Percentiles rank a stretch among this genome's conserved stretches.
Evolutionary conservation across 441 rosid genomes (phyloP).

Genomic region (Biscutella auriculata): DNA sequence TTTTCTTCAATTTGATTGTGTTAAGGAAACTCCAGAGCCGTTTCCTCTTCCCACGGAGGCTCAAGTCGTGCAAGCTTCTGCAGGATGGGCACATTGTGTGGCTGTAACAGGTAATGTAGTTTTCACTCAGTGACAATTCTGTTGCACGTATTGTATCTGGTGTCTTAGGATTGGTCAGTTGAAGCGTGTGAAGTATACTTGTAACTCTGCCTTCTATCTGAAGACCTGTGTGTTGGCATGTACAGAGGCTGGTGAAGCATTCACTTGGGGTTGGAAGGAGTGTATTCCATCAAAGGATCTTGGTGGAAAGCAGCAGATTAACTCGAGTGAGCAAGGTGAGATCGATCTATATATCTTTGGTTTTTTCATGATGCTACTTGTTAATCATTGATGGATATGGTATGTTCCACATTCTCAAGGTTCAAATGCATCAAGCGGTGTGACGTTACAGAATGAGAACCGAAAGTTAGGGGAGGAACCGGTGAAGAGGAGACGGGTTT

Average conservation of each 20-base stretch:
- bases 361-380: not conserved
- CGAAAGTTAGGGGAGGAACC: constrained; percentile 35
- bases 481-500: constrained; percentile 39
- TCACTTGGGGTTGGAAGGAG: constrained; percentile 76
- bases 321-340: constrained; percentile 42
- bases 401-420: constrained; percentile 28
- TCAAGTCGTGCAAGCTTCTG: constrained; percentile 39
- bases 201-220: not conserved
- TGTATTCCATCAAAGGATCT: constrained; percentile 50
- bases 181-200: not conserved
- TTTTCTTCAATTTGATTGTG: not conserved
- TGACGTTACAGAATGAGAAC: constrained; percentile 26
- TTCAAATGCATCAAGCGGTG: constrained; percentile 20
- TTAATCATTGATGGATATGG: not conserved
- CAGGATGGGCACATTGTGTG: constrained; percentile 69
- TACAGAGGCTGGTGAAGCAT: constrained; percentile 44
- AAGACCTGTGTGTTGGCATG: constrained; percentile 1
- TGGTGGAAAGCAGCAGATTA: constrained; percentile 30
- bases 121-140: too few species aligned
- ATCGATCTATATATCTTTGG: not conserved
- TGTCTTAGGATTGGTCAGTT: not conserved
- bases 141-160: too few species aligned
- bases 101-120: constrained; percentile 34
- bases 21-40: constrained; percentile 57
- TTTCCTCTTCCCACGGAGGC: constrained; percentile 51